A percentile compares a stretch with the other conserved stretches of the same genome.
phyloP scores from a whole-genome alignment of 2,329 filamentous ascomycete species.

The Fusarium sp. region DNA sequence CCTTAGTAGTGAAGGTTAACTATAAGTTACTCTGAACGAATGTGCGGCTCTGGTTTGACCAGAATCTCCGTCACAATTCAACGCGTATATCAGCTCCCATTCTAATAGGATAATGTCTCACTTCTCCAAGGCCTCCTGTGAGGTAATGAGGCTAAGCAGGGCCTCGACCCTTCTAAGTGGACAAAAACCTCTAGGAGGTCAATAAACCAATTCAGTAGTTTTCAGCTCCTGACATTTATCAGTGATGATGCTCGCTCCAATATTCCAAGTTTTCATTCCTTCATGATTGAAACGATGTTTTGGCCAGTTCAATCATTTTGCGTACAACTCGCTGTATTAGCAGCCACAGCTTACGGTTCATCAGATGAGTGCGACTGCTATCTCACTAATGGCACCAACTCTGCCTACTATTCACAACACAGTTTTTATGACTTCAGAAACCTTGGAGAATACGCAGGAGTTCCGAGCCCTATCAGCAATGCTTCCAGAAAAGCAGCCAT shows the following conservation, averaged over 20 bases:
- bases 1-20: too few species aligned
- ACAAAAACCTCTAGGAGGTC: constrained; percentile 15
- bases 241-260: not conserved
- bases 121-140: constrained; percentile 28
- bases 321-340: constrained; percentile 22
- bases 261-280: not conserved
- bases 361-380: constrained; percentile 61
- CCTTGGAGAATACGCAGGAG: constrained; percentile 56
- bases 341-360: constrained; percentile 2
- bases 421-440: constrained; percentile 65
- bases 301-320: constrained; percentile 8
- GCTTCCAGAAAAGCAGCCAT: constrained; percentile 44
- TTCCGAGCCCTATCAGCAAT: constrained; percentile 52
- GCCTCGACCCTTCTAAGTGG: constrained; percentile 26
- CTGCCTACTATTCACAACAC: constrained; percentile 61
- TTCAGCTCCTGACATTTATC: constrained; percentile 1
- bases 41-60: not conserved
- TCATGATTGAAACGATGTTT: constrained; percentile 19
- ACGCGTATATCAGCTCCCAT: too few species aligned
- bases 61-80: too few species aligned
- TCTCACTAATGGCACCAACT: constrained; percentile 60
- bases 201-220: constrained; percentile 10
- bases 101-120: not conserved
- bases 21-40: not conserved
- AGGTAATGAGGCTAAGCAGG: constrained; percentile 38